Evolutionary conservation across 2,329 filamentous ascomycete species (phyloP).

Genomic region (Colletotrichum incanum): DNA sequence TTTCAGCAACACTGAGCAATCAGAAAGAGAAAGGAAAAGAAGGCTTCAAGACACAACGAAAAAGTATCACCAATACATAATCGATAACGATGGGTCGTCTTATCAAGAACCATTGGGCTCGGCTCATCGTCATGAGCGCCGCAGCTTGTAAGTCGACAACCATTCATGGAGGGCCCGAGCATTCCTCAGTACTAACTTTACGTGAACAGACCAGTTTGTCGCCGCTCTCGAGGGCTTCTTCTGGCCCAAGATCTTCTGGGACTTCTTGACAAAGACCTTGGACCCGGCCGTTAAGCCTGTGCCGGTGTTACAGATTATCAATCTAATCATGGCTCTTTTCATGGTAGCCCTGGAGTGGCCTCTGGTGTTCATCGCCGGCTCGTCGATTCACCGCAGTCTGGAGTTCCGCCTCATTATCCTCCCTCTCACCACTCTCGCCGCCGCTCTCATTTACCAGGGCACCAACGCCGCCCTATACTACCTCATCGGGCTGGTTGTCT

Average conservation of each 20-base stretch:
- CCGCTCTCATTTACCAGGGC: conserved; percentile 88
- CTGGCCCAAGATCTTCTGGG: conserved; percentile 99
- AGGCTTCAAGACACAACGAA: conserved; percentile 21
- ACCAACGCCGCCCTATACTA: conserved; percentile 96
- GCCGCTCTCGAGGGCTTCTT: conserved; percentile 91
- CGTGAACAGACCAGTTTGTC: conserved; percentile 84
- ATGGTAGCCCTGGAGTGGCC: conserved; percentile 95
- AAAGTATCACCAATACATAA: conserved; percentile 30
- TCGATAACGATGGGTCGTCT: conserved; percentile 85
- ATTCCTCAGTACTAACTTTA: conserved; percentile 47
- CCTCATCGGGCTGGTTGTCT: conserved; percentile 85
- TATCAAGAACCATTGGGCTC: conserved; percentile 99
- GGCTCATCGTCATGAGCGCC: conserved; percentile 91
- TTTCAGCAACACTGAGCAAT: conserved; percentile 22
- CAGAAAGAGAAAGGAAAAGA: conserved; percentile 40
- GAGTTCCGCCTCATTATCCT: conserved; percentile 88
- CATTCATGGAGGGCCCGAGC: neutral
- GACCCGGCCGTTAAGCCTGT: conserved; percentile 88
- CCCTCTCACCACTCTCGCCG: conserved; percentile 82
- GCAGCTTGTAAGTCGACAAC: conserved; percentile 75
- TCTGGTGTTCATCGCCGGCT: conserved; percentile 81
- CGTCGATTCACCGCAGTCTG: conserved; percentile 86
- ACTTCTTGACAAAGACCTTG: conserved; percentile 93
- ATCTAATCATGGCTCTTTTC: conserved; percentile 84
- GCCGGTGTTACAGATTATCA: conserved; percentile 92